Evolutionary conservation across 129 eudicot species (phyloP).

Genomic region (Chrysanthemum makinoi): DNA sequence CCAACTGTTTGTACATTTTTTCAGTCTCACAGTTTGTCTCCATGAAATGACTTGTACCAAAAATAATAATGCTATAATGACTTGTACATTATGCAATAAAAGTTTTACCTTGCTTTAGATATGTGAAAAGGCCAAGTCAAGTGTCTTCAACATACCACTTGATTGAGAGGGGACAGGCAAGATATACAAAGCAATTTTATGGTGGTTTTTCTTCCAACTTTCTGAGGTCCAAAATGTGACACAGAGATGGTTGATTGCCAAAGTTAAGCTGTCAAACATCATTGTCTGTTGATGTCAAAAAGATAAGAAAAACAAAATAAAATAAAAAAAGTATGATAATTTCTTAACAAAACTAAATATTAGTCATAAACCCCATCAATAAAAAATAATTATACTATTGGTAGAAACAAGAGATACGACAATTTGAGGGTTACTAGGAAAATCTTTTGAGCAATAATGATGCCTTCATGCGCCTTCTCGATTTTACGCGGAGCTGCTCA

Average conservation of each 20-base stretch:
- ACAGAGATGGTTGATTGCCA: constrained; percentile 33
- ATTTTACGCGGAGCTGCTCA: constrained; percentile 40
- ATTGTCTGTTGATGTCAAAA: constrained; percentile 42
- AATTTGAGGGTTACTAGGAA: constrained; percentile 28
- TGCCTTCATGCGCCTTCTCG: constrained; percentile 33
- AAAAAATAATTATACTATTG: not conserved
- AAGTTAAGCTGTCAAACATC: constrained; percentile 48
- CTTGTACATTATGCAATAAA: constrained; percentile 21
- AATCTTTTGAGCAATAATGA: constrained; percentile 24
- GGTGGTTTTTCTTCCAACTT: constrained; percentile 42
- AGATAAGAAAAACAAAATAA: constrained; percentile 24
- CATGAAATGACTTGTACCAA: constrained; percentile 19
- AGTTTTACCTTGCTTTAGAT: constrained; percentile 21
- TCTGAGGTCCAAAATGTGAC: constrained; percentile 34
- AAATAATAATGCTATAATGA: constrained; percentile 29
- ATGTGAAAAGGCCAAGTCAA: not conserved
- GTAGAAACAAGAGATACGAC: constrained; percentile 17
- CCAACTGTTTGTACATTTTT: constrained; percentile 44
- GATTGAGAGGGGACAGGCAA: constrained; percentile 28
- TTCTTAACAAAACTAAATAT: constrained; percentile 23
- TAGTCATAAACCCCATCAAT: constrained; percentile 30
- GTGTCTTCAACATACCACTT: constrained; percentile 5
- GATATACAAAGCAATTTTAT: constrained; percentile 29
- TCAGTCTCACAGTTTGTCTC: constrained; percentile 28
- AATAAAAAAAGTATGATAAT: constrained; percentile 6